These are phyloP conservation scores for Ascochyta koolunga DNA, from an alignment of 2,329 filamentous ascomycete genomes.

Conservation along the genomic window DNA sequence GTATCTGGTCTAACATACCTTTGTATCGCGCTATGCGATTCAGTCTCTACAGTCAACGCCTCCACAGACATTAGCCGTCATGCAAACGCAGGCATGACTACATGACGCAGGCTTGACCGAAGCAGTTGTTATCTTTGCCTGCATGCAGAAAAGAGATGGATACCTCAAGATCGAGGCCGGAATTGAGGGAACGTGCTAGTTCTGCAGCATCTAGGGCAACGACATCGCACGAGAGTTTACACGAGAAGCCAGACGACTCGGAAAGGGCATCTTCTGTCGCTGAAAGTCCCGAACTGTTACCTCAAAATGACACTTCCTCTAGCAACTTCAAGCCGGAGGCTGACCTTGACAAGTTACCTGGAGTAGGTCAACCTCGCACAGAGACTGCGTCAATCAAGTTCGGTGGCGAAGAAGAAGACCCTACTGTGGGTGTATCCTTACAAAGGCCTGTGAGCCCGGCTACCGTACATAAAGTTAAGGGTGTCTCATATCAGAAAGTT, in stretches of 20 bases:
- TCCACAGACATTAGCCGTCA: neutral
- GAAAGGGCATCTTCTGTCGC: constrained; percentile 36
- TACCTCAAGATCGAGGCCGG: constrained; percentile 24
- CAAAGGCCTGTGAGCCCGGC: constrained; percentile 49
- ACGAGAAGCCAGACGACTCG: constrained; percentile 34
- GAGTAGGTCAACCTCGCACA: constrained; percentile 32
- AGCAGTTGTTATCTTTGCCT: constrained; percentile 1
- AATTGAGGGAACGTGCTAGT: constrained; percentile 32
- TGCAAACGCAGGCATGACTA: constrained; percentile 4
- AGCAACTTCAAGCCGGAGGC: constrained; percentile 41
- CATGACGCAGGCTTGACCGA: constrained; percentile 1
- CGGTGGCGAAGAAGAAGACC: constrained; percentile 52
- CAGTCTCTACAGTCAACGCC: neutral
- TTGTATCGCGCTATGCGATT: neutral
- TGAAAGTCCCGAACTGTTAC: constrained; percentile 30
- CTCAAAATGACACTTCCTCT: constrained; percentile 32
- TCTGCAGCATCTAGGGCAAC: constrained; percentile 31
- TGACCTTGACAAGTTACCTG: constrained; percentile 39
- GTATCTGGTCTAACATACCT: neutral
- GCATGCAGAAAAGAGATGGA: constrained; percentile 23
- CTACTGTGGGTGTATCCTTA: constrained; percentile 47
- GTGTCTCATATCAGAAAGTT: constrained; percentile 49
- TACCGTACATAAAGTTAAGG: constrained; percentile 46
- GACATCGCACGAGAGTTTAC: constrained; percentile 35
- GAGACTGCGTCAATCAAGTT: constrained; percentile 43